Conservation (phyloP, 305 asterid genomes). For the Solanum hybrid region DNA sequence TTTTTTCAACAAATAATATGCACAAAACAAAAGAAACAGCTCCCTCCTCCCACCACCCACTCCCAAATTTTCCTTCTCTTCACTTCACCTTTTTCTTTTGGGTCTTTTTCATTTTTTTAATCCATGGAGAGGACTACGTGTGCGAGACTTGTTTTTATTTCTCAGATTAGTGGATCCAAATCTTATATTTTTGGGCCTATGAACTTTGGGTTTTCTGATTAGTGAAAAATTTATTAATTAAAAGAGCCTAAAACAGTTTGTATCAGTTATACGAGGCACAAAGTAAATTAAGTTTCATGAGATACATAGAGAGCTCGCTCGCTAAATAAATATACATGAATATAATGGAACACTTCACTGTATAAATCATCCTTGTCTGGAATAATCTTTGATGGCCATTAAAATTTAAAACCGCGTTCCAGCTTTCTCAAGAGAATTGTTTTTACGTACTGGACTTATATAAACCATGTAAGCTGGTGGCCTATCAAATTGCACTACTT, state of each 20-base stretch:
- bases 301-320: neutral
- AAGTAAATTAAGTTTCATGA: neutral
- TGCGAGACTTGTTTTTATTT: neutral
- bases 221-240: no score
- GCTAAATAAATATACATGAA: neutral
- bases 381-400: neutral
- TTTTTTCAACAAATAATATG: neutral
- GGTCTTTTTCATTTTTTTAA: neutral
- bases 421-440: no score
- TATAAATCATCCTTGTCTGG: neutral
- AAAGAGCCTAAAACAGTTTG: neutral
- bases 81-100: neutral
- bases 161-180: neutral
- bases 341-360: neutral
- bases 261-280: neutral
- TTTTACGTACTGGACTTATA: neutral
- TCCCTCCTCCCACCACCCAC: neutral
- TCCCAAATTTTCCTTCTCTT: neutral
- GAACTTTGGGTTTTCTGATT: no score
- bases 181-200: neutral
- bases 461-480: conserved; percentile 15
- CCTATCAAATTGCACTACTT: conserved; percentile 7
- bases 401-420: no score
- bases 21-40: neutral
- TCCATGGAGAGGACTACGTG: neutral